Base-by-base conservation (phyloP, 768 basidiomycete species). In the Suillus variegatus region DNA sequence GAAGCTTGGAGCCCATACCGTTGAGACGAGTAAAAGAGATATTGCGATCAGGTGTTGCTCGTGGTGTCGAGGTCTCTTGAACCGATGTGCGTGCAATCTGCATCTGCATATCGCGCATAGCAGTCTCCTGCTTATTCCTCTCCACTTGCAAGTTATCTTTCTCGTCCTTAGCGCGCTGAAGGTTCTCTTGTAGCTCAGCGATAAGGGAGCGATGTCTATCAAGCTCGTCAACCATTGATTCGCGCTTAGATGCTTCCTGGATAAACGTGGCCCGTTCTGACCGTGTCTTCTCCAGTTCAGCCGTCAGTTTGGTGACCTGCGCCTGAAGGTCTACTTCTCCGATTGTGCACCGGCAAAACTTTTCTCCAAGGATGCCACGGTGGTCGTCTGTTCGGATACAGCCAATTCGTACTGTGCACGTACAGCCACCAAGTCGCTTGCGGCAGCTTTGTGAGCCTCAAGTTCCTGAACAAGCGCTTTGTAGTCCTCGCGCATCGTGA, bases 91-190 rank as follows among this genome's bases (percentile, higher is more conserved):
- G 86, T 58, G 84, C 76, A 20, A 85, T 76, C 71, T 95, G 92
- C 51, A 85, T 86, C 74, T 95, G 93, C 32, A 94, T 80, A 57
- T 96, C 94, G 60, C 89, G 87, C 64, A 94, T 79, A n/a, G 88
- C 74, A 16, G 75, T 75, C 63, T 94, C 92, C 40, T 91, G 87
- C 58, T 83, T 86, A 67, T 67, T 80, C 78, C 88, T 92, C 79
- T 95, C 93, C 10, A 84, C 80, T 65, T 89, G 91, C 18, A 95
- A 80, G 18, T 72, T 82, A 73, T 93, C 94, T 76, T 91, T 92
- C 78, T 94, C 92, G 70, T 94, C 90, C 78, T 91, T 92, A 71
- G 88, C 86, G 55, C 85, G 86, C 75, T 93, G 91, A 32, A 94
- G 79, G 67, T 85, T 88, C 66, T 90, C 88, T 69, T 94, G 92